Conservation (phyloP, 2,329 filamentous ascomycete species). For the Ophiostoma perfectum region DNA sequence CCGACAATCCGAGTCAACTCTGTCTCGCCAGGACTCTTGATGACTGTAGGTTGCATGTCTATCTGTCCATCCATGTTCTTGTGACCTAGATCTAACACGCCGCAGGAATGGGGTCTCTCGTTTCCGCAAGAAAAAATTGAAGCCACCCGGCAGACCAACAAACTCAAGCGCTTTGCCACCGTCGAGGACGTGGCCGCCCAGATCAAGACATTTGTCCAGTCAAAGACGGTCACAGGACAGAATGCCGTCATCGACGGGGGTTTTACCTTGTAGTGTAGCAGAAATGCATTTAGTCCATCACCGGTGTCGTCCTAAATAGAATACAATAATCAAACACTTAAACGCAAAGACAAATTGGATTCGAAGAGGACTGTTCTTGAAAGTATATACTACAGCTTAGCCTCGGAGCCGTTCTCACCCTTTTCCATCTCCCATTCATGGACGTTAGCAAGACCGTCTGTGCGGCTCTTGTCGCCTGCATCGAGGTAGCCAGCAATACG, state of each 20-base stretch:
- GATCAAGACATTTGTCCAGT: constrained; percentile 23
- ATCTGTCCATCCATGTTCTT: background rate
- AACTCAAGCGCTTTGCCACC: constrained; percentile 54
- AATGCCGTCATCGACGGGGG: constrained; percentile 26
- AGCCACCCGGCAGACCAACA: constrained; percentile 48
- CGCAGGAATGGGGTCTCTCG: constrained; percentile 55
- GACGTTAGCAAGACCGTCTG: constrained; percentile 20
- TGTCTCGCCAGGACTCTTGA: constrained; percentile 50
- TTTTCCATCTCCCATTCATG: constrained; percentile 17
- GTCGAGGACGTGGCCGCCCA: constrained; percentile 38
- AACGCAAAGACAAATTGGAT: too few species aligned
- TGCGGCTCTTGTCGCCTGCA: constrained; percentile 21
- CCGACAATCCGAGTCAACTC: constrained; percentile 54
- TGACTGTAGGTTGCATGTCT: constrained; percentile 37
- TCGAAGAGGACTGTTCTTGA: too few species aligned
- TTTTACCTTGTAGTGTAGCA: constrained; percentile 21
- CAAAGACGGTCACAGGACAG: constrained; percentile 25
- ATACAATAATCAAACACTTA: too few species aligned
- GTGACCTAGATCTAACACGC: background rate
- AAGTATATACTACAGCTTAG: background rate
- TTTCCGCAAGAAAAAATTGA: constrained; percentile 55
- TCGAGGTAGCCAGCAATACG: constrained; percentile 24
- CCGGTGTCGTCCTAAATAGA: too few species aligned
- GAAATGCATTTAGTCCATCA: too few species aligned
- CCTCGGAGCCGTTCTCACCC: background rate